Evolutionary conservation across 257 asterid genomes (phyloP).

Genomic region (Capsicum chinense): DNA sequence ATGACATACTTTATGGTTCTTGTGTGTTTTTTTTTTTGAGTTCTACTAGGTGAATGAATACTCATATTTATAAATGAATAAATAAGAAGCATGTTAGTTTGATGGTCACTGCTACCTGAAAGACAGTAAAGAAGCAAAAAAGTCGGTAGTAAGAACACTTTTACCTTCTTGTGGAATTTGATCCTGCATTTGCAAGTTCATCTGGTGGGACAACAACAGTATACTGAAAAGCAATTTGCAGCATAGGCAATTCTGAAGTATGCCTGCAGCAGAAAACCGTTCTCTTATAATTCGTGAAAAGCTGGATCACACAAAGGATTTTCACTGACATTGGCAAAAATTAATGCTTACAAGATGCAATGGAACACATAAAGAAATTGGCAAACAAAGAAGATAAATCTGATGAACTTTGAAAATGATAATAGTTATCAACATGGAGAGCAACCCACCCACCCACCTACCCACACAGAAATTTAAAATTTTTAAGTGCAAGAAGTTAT

Average conservation of each 20-base stretch:
- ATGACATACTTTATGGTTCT: slow-evolving; percentile 3
- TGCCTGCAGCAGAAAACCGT: slow-evolving; percentile 59
- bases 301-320: slow-evolving; percentile 18
- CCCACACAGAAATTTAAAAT: no score
- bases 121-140: slow-evolving; percentile 29
- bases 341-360: slow-evolving; percentile 9
- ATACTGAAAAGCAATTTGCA: slow-evolving; percentile 98
- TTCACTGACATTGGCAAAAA: not conserved
- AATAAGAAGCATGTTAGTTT: not conserved
- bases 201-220: slow-evolving; percentile 87
- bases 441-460: no score
- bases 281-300: not conserved
- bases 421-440: not conserved
- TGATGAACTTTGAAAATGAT: slow-evolving; percentile 1
- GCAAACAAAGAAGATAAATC: not conserved
- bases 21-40: not conserved
- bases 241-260: slow-evolving; percentile 79
- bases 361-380: slow-evolving; percentile 7
- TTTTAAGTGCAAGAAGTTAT: no score
- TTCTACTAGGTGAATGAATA: not conserved
- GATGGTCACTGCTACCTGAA: not conserved
- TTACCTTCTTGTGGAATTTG: slow-evolving; percentile 70
- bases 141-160: slow-evolving; percentile 21
- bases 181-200: slow-evolving; percentile 57
- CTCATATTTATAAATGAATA: slow-evolving; percentile 1